Percentiles rank a stretch among this genome's conserved stretches.
Conservation (phyloP, 352 stramenopile genomes). For the Pythium vanterpoolii region DNA sequence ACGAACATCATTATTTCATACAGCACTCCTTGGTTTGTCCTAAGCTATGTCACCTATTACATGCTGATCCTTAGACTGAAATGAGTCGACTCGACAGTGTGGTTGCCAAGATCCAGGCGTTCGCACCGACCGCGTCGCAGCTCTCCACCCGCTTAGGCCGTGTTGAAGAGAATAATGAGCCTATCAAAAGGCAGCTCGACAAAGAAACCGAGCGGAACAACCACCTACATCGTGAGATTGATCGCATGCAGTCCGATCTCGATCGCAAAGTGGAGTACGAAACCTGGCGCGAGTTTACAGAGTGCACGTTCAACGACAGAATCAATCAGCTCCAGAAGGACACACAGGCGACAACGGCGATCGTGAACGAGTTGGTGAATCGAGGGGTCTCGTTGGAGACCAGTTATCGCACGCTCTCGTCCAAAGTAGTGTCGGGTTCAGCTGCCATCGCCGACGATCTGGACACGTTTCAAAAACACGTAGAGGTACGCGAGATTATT, state of each 20-base stretch:
- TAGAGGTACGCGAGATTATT: slow-evolving; percentile 4
- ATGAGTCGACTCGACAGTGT: slow-evolving; percentile 40
- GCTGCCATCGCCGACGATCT: slow-evolving; percentile 6
- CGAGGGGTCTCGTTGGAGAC: slow-evolving; percentile 21
- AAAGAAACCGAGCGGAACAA: neutral
- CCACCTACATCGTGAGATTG: neutral
- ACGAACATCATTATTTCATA: neutral
- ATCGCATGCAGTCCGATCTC: neutral
- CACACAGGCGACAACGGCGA: neutral
- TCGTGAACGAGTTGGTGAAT: slow-evolving; percentile 19
- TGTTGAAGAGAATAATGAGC: slow-evolving; percentile 6
- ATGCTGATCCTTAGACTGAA: slow-evolving; percentile 38
- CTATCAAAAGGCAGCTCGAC: neutral
- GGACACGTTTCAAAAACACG: neutral
- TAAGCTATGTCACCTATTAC: too few relatives aligned
- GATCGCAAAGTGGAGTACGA: neutral
- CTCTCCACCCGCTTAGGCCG: slow-evolving; percentile 25
- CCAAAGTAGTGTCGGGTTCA: slow-evolving; percentile 20
- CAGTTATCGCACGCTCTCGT: slow-evolving; percentile 14
- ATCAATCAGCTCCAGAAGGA: neutral
- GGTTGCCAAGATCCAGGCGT: slow-evolving; percentile 52
- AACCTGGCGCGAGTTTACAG: slow-evolving; percentile 8
- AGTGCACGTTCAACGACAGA: neutral
- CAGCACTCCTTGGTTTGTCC: too few relatives aligned
- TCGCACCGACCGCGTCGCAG: slow-evolving; percentile 36